Base-by-base conservation (phyloP, 495 filamentous ascomycete genomes). In the Physcia stellaris region DNA sequence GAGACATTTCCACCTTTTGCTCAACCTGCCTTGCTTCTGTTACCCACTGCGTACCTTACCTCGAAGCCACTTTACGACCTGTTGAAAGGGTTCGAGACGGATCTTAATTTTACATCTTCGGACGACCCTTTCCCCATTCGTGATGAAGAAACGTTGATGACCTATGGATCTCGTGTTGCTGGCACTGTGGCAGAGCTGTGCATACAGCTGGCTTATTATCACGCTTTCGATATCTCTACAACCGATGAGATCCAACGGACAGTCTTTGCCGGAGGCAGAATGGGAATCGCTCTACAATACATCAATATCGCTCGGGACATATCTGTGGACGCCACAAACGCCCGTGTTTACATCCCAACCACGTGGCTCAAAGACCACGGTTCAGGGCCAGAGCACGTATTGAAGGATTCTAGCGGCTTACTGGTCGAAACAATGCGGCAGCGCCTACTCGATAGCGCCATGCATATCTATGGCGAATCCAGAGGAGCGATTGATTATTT, bases 251-350 rank as follows among this genome's bases (percentile, higher is more conserved):
- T 53, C 37, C 40, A 45, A 6, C 26, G 41, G 3, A 56, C 67
- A 4, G 49, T 71, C 2, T 37, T 53, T 6, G 65, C 73, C 4
- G 74, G 72, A 5, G 54, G 59, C 4, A 61, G 58, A 1, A 82
- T 82, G 78, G 79, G 79, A 0, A 61, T 73, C 29, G 76, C 79
- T 13, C 53, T 83, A 21, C 78, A 83, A 43, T 80, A 74, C 45
- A 66, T 81, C 37, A 83, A 82, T 41, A 79, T 83, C 42, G 72
- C 78, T 19, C 72, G 79, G 6, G 79, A 83, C 44, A 73, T 82
- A 16, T 41, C 51, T 6, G 69, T 71, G 4, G 79, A 82, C 51
- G 71, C 78, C 1, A 51, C 49, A 6, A 73, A 77, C 26, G 59
- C 59, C 0, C 64, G 79, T 4, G 75, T 78, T 4, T 83, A 83